Conservation (phyloP, 2,329 filamentous ascomycete species). For the Sporothrix phasma region DNA sequence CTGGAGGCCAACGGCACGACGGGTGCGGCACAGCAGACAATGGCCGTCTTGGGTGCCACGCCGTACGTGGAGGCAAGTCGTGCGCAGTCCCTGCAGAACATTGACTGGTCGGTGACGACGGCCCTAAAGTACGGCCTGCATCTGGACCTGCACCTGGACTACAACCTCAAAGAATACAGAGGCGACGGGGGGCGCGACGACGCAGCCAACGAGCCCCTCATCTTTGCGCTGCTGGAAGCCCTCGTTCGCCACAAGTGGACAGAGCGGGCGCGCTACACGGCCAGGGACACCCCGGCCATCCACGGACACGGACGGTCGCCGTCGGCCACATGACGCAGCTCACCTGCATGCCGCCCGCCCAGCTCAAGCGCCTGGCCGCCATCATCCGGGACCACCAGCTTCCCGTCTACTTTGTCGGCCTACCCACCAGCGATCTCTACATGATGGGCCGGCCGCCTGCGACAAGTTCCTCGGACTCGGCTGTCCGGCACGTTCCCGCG, state of each 20-base stretch:
- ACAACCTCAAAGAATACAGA: slow-evolving; percentile 43
- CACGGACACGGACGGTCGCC: slow-evolving; percentile 38
- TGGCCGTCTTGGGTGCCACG: slow-evolving; percentile 56
- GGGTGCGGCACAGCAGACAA: slow-evolving; percentile 15
- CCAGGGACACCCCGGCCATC: slow-evolving; percentile 22
- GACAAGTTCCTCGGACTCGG: not conserved
- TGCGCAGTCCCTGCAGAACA: slow-evolving; percentile 42
- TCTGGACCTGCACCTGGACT: slow-evolving; percentile 64
- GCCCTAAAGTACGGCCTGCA: slow-evolving; percentile 43
- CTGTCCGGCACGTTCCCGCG: slow-evolving; percentile 32
- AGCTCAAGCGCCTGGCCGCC: slow-evolving; percentile 40
- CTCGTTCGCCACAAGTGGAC: slow-evolving; percentile 44
- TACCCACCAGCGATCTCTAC: slow-evolving; percentile 62
- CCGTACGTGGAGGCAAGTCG: slow-evolving; percentile 56
- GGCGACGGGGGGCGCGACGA: not conserved
- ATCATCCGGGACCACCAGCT: slow-evolving; percentile 39
- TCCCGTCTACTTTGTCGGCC: slow-evolving; percentile 55
- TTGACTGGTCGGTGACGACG: slow-evolving; percentile 50
- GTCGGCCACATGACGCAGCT: slow-evolving; percentile 62
- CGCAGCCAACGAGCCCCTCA: slow-evolving; percentile 30
- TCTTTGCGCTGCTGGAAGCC: slow-evolving; percentile 43
- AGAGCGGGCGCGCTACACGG: slow-evolving; percentile 1
- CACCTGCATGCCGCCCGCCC: slow-evolving; percentile 40
- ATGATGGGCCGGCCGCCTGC: slow-evolving; percentile 48
- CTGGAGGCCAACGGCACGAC: slow-evolving; percentile 19